Evolutionary conservation across 2,329 filamentous ascomycete species (phyloP).

Genomic region (Pezicula radicicola): DNA sequence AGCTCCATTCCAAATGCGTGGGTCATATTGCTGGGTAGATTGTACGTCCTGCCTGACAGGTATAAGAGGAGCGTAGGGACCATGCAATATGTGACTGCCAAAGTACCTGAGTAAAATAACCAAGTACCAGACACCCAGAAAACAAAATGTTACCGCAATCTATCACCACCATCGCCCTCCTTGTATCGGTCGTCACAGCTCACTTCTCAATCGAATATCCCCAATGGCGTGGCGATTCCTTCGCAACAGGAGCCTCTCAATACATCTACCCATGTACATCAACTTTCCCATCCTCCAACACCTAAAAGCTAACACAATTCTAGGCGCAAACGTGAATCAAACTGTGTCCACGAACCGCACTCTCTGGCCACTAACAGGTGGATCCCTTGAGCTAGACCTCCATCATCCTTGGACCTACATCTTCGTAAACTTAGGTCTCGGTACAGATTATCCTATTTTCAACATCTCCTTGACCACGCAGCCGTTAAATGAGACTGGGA

Average conservation of each 20-base stretch:
- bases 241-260: conserved; percentile 28
- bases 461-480: conserved; percentile 63
- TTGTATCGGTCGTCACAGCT: conserved; percentile 42
- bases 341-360: conserved; percentile 41
- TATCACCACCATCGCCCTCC: conserved; percentile 29
- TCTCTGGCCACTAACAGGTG: conserved; percentile 42
- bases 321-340: conserved; percentile 47
- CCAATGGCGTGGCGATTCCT: conserved; percentile 44
- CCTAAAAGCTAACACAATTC: conserved; percentile 9
- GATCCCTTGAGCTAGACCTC: conserved; percentile 48
- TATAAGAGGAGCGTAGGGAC: no score
- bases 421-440: conserved; percentile 50
- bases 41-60: no score
- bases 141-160: conserved; percentile 4
- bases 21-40: no score
- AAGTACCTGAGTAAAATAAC: no score
- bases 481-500: conserved; percentile 56
- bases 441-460: conserved; percentile 55
- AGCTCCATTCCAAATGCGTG: no score
- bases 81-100: no score
- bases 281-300: neutral
- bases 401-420: conserved; percentile 49
- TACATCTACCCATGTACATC: conserved; percentile 30
- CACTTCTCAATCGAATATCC: conserved; percentile 56
- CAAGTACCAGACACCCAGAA: neutral